These are phyloP conservation scores for Colletotrichum musicola DNA, from an alignment of 2,329 filamentous ascomycete species.

Conservation along the genomic window DNA sequence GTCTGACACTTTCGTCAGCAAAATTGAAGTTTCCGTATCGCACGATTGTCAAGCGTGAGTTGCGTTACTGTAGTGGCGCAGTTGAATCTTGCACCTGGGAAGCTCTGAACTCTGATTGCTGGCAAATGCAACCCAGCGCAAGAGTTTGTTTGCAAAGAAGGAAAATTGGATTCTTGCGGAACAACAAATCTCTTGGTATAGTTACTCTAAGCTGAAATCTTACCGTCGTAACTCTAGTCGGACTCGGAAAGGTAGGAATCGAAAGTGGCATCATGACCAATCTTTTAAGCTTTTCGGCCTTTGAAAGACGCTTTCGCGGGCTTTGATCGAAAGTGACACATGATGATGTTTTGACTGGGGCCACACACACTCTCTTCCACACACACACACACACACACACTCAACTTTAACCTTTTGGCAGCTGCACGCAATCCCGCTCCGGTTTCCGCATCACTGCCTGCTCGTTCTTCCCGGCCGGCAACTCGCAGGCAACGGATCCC, in stretches of 20 bases:
- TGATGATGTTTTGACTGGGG: constrained; percentile 33
- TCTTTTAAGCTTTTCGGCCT: constrained; percentile 36
- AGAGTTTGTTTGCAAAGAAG: background rate
- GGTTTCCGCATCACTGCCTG: constrained; percentile 14
- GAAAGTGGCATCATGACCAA: constrained; percentile 7
- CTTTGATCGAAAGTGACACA: constrained; percentile 38
- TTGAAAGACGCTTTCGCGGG: constrained; percentile 36
- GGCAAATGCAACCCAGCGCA: too few species aligned
- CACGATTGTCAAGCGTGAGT: too few species aligned
- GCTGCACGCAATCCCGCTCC: constrained; percentile 38
- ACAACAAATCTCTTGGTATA: background rate
- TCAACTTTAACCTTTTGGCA: constrained; percentile 34
- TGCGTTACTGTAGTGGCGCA: too few species aligned
- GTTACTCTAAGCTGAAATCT: constrained; percentile 10
- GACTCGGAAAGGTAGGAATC: constrained; percentile 8
- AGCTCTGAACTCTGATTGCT: too few species aligned
- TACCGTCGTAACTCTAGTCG: constrained; percentile 19
- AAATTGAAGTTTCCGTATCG: too few species aligned
- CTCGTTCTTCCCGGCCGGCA: constrained; percentile 22
- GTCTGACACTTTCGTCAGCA: too few species aligned
- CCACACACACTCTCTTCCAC: constrained; percentile 16
- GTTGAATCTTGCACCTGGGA: too few species aligned
- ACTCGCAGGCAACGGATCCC: constrained; percentile 25
- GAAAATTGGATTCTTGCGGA: constrained; percentile 18
- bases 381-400: constrained; percentile 22